Evolutionary conservation across 1,139 yeast species (phyloP).

Genomic region (Sugiyamaella pinicola): DNA sequence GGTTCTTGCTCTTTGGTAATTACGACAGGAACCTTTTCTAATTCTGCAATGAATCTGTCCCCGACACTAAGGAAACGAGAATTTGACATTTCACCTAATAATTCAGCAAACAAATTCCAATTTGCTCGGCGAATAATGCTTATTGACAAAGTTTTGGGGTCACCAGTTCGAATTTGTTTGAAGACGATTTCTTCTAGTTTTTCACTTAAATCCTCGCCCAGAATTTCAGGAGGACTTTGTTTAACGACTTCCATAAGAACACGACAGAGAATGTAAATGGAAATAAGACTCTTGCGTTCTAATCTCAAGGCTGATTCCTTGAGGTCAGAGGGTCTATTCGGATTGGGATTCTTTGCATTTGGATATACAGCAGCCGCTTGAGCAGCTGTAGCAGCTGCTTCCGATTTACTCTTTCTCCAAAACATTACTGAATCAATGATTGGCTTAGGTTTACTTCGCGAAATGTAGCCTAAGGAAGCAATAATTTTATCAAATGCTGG

Average conservation of each 20-base stretch:
- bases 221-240: slow-evolving; percentile 71
- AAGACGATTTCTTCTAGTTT: slow-evolving; percentile 92
- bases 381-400: slow-evolving; percentile 74
- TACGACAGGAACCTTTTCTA: slow-evolving; percentile 72
- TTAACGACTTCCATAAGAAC: slow-evolving; percentile 90
- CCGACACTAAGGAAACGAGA: slow-evolving; percentile 83
- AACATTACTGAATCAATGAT: slow-evolving; percentile 98
- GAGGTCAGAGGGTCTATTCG: slow-evolving; percentile 45
- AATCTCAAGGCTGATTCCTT: slow-evolving; percentile 77
- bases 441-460: slow-evolving; percentile 87
- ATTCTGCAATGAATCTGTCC: slow-evolving; percentile 89
- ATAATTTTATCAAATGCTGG: slow-evolving; percentile 83
- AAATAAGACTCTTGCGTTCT: slow-evolving; percentile 81
- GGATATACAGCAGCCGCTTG: slow-evolving; percentile 41
- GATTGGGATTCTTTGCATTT: slow-evolving; percentile 24
- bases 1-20: slow-evolving; percentile 66
- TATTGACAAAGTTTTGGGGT: slow-evolving; percentile 65
- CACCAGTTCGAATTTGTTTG: slow-evolving; percentile 84
- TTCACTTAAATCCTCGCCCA: slow-evolving; percentile 79
- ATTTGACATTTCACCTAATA: slow-evolving; percentile 88
- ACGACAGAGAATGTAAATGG: slow-evolving; percentile 88
- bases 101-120: slow-evolving; percentile 89
- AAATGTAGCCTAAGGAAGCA: slow-evolving; percentile 84
- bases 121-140: slow-evolving; percentile 83
- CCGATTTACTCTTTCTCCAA: slow-evolving; percentile 93